Evolutionary conservation across 345 rosid species (phyloP).

Genomic region (Moringa oleifera): DNA sequence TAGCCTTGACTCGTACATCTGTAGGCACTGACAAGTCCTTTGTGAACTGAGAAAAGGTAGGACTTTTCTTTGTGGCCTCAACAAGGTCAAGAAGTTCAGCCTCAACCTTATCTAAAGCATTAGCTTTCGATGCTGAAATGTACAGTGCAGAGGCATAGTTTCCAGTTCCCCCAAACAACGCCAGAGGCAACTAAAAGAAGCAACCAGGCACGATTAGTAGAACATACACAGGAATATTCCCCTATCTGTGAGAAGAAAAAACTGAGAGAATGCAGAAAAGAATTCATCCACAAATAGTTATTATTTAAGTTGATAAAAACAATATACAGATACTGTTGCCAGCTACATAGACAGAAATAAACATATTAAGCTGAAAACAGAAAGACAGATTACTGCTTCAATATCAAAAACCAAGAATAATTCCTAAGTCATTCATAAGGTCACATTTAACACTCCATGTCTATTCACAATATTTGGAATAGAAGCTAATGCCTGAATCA

Average conservation of each 20-base stretch:
- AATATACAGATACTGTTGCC: not conserved
- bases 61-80: conserved; percentile 58
- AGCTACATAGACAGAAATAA: not conserved
- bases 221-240: not conserved
- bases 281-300: not conserved
- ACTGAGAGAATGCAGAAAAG: not conserved
- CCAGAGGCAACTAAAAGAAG: conserved; percentile 57
- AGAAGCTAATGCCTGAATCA: not conserved
- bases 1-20: conserved; percentile 48
- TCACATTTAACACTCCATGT: conserved; percentile 1
- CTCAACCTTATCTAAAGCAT: conserved; percentile 68
- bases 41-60: conserved; percentile 57
- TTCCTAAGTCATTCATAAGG: not conserved
- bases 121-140: conserved; percentile 59
- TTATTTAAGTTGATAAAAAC: no score
- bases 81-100: conserved; percentile 59
- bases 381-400: not conserved
- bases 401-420: not conserved
- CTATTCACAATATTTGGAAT: not conserved
- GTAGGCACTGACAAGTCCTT: conserved; percentile 76
- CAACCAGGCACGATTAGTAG: conserved; percentile 4
- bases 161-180: conserved; percentile 71
- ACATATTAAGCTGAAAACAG: not conserved
- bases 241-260: not conserved
- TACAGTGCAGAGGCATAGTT: conserved; percentile 88